Percentiles rank a stretch among this genome's conserved stretches.
Evolutionary conservation across 495 filamentous ascomycete genomes (phyloP).

Genomic region (Lepidopterella palustris): DNA sequence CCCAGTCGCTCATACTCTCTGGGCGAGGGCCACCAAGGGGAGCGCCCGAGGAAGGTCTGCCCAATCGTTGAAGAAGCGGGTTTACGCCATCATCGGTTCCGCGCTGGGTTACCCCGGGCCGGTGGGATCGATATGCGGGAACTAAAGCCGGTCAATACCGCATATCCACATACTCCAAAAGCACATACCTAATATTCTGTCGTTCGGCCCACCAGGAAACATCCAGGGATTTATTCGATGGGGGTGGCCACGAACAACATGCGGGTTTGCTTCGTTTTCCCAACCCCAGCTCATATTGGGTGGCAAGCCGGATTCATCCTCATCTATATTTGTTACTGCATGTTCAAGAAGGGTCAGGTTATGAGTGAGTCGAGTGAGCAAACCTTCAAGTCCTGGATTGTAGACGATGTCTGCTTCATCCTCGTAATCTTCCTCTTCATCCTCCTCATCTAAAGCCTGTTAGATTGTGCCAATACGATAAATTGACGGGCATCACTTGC

Average conservation of each 20-base stretch:
- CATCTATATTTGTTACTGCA: not conserved
- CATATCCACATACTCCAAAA: not conserved
- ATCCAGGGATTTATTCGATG: conserved; percentile 29
- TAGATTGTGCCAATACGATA: conserved; percentile 8
- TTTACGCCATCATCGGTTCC: conserved; percentile 72
- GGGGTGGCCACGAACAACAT: not conserved
- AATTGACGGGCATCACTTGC: conserved; percentile 22
- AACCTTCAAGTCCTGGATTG: conserved; percentile 36
- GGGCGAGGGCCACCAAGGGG: conserved; percentile 23
- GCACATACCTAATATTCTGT: conserved; percentile 25
- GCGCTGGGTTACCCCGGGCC: conserved; percentile 44
- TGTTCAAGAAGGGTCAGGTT: conserved; percentile 20
- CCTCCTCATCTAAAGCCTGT: conserved; percentile 28
- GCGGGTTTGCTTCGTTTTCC: conserved; percentile 4
- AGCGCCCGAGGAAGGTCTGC: conserved; percentile 7
- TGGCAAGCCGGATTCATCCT: conserved; percentile 20
- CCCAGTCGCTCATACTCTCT: conserved; percentile 42
- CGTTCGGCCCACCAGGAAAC: conserved; percentile 32
- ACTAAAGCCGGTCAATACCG: conserved; percentile 38
- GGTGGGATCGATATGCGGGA: conserved; percentile 46
- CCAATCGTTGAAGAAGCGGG: conserved; percentile 51
- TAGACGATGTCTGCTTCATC: conserved; percentile 38
- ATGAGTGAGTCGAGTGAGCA: not conserved
- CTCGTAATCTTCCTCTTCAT: conserved; percentile 37
- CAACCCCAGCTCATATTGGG: conserved; percentile 10